phyloP scores from a whole-genome alignment of 192 early-diverging fungal genomes.

The Coemansia aciculifera region DNA sequence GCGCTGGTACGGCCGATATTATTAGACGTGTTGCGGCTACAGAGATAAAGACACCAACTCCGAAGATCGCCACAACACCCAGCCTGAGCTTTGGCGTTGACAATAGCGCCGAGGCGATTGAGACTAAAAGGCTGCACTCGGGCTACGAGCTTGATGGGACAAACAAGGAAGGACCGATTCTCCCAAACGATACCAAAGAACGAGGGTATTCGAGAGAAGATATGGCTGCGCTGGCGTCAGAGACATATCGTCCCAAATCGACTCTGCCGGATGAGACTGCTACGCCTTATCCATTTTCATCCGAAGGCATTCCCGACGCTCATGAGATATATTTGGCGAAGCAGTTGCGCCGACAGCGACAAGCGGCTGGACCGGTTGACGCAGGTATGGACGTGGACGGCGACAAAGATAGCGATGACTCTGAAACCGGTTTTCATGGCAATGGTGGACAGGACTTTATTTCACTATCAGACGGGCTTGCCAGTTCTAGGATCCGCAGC shows the following conservation, averaged over 20 bases:
- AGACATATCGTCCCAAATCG: neutral
- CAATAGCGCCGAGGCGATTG: neutral
- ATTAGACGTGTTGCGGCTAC: conserved; percentile 25
- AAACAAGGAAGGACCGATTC: neutral
- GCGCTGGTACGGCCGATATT: conserved; percentile 18
- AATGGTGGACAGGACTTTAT: conserved; percentile 28
- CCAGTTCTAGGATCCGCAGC: conserved; percentile 6
- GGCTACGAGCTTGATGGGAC: neutral
- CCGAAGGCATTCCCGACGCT: conserved; percentile 37
- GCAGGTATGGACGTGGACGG: conserved; percentile 3
- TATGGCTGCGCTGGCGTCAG: conserved; percentile 15
- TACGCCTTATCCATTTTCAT: conserved; percentile 36
- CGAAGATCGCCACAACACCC: conserved; percentile 2
- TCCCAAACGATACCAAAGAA: neutral
- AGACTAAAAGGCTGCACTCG: conserved; percentile 1
- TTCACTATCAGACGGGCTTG: conserved; percentile 21
- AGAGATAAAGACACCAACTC: conserved; percentile 4
- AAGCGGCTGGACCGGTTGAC: conserved; percentile 16
- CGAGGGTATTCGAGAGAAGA: conserved; percentile 22
- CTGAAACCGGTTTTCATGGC: neutral
- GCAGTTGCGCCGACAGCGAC: conserved; percentile 42
- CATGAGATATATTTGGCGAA: conserved; percentile 50
- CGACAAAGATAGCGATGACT: conserved; percentile 4
- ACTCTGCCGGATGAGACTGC: neutral
- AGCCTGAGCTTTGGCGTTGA: conserved; percentile 17